These are phyloP conservation scores for Boletus semigastroideus DNA, from an alignment of 1,284 basidiomycete species.

Conservation along the genomic window DNA sequence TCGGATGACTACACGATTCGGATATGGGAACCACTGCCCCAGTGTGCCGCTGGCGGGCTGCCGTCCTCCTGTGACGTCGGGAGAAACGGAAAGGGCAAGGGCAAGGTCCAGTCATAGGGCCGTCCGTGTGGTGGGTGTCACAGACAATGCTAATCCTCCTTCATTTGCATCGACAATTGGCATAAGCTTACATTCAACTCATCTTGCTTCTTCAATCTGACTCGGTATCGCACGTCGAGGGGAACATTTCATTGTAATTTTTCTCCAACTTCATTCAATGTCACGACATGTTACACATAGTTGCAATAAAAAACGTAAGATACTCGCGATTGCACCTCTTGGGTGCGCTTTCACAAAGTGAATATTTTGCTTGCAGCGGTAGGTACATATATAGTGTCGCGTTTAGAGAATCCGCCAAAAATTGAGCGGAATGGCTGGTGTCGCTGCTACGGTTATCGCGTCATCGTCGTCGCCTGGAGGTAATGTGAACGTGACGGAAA, in stretches of 20 bases:
- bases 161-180: conserved; percentile 30
- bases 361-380: too few species aligned
- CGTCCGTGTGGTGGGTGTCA: conserved; percentile 24
- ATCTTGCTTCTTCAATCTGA: conserved; percentile 30
- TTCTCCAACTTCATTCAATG: conserved; percentile 22
- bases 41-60: conserved; percentile 6
- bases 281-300: conserved; percentile 35
- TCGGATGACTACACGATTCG: conserved; percentile 86
- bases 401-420: too few species aligned
- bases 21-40: conserved; percentile 73
- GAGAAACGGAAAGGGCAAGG: conserved; percentile 58
- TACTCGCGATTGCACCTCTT: neutral
- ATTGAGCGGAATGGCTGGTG: too few species aligned
- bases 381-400: too few species aligned
- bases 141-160: conserved; percentile 21
- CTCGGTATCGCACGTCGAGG: conserved; percentile 24
- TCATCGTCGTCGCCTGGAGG: too few species aligned
- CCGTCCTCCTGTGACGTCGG: conserved; percentile 17
- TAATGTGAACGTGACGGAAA: too few species aligned
- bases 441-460: too few species aligned
- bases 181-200: conserved; percentile 32
- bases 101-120: conserved; percentile 62
- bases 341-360: too few species aligned
- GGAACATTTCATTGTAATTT: conserved; percentile 29
- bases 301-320: conserved; percentile 30